Base-by-base conservation (phyloP, 2,329 filamentous ascomycete genomes). In the Botrytis porri region DNA sequence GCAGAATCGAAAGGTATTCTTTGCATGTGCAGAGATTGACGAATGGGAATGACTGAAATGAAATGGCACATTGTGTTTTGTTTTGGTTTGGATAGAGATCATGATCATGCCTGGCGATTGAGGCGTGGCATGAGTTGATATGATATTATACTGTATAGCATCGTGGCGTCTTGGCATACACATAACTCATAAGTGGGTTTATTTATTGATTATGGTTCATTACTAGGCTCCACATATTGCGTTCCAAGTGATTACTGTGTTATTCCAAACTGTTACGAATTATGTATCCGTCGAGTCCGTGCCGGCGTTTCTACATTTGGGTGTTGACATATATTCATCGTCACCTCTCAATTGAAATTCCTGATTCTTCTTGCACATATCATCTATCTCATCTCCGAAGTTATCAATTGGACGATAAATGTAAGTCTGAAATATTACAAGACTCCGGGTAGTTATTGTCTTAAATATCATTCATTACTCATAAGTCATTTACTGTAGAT, bases 41-140 rank as follows among this genome's bases (percentile, higher is more conserved):
- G 65, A 51, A 57, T 32, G 18, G 6, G 37, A 32, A 69, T 32
- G 65, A 69, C 35, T 41, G n/a, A 43, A 69, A 69, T 43, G 65
- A 57, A 57, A 57, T 41, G 25, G 16, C 65, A 57, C 32, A 32
- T 9, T 59, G 48, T 32, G 51, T 57, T 69, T 43, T 41, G n/a
- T 69, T 57, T 66, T 66, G 45, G 32, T 54, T 66, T 69, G 65
- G 48, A 57, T 69, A 69, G 51, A 67, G 6, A 57, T 54, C 64
- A 29, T 67, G 64, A 57, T 16, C n/a, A 57, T 69, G 35, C 35
- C 54, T 32, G 16, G 65, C n/a, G 35, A 57, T 32, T 22, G 65
- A 25, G 35, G 65, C 48, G 51, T 57, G 65, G 48, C 25, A 57
- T 32, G 37, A 61, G 22, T 37, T 39, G n/a, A 57, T 41, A 67